Conservation (phyloP, 495 filamentous ascomycete genomes). For the Aspergillus kassunensis region DNA sequence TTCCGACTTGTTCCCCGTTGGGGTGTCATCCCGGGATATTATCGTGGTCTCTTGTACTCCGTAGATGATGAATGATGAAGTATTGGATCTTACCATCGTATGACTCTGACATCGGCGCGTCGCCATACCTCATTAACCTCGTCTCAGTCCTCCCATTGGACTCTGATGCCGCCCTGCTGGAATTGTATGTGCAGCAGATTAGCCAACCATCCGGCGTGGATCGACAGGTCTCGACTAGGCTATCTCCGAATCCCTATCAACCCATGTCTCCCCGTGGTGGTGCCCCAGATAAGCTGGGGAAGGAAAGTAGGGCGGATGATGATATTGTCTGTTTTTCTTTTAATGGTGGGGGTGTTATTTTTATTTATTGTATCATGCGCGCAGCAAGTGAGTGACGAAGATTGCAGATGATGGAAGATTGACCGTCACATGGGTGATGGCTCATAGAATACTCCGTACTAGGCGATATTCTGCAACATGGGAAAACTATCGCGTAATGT, state of each 20-base stretch:
- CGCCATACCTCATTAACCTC: constrained; percentile 6
- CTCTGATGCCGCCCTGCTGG: constrained; percentile 1
- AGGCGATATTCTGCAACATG: constrained; percentile 5
- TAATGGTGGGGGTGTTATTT: background rate
- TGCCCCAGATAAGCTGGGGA: constrained; percentile 18
- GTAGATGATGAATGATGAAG: constrained; percentile 18
- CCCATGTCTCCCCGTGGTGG: constrained; percentile 14
- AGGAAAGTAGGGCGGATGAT: constrained; percentile 9
- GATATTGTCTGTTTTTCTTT: no score
- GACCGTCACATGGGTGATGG: constrained; percentile 13
- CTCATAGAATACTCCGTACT: background rate
- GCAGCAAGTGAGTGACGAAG: constrained; percentile 2
- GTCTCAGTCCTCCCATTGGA: constrained; percentile 14
- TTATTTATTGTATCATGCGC: constrained; percentile 9
- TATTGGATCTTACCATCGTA: constrained; percentile 24
- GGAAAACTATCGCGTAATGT: constrained; percentile 7
- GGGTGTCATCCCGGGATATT: constrained; percentile 23
- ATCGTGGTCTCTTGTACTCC: constrained; percentile 16
- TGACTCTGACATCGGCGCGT: constrained; percentile 18
- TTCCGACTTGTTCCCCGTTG: constrained; percentile 9
- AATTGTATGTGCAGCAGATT: background rate
- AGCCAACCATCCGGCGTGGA: constrained; percentile 19
- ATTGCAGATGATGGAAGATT: constrained; percentile 16
- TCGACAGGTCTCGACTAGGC: constrained; percentile 24
- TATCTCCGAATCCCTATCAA: constrained; percentile 10